Base-by-base conservation (phyloP, 139 green algal genomes). In the Tetraselmis striata region DNA sequence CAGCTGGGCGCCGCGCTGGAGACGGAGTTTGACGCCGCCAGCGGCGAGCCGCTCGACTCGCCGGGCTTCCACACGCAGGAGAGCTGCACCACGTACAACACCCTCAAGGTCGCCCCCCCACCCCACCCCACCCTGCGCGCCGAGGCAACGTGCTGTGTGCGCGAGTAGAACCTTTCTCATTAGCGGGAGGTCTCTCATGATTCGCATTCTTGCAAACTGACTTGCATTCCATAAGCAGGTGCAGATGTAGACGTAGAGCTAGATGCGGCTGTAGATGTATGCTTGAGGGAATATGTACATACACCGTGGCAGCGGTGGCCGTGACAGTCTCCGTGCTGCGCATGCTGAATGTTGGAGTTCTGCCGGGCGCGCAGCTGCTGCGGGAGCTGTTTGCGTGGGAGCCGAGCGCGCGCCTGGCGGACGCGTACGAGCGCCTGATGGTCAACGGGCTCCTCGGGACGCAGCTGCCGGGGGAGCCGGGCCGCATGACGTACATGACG, bases 51-150 rank as follows among this genome's bases (percentile, higher is more conserved):
- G n/a, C n/a, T n/a, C n/a, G n/a, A n/a, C n/a, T n/a, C n/a, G n/a
- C n/a, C n/a, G n/a, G n/a, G n/a, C n/a, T n/a, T n/a, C 29, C 74
- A 76, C 29, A 82, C 81, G 1, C 76, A 93, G 32, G 89, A 93
- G 87, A 90, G 84, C 1, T 93, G 89, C 85, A 93, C 89, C 0
- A 79, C 86, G 74, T 95, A 94, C 88, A 94, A 95, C 86, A 85
- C 91, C 1, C 89, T 95, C 29, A 95, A 95, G 85, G 77, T 93
- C 0, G 87, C 89, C 0, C 82, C 88, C 22, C 83, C n/a, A n/a
- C n/a, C n/a, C n/a, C n/a, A n/a, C n/a, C n/a, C n/a, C n/a, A n/a
- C n/a, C n/a, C n/a, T n/a, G n/a, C n/a, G n/a, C n/a, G n/a, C n/a
- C n/a, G n/a, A n/a, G n/a, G n/a, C n/a, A n/a, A n/a, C n/a, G n/a